These are phyloP conservation scores for Cocos nucifera DNA, from an alignment of 176 grass and related monocot species.

Conservation along the genomic window DNA sequence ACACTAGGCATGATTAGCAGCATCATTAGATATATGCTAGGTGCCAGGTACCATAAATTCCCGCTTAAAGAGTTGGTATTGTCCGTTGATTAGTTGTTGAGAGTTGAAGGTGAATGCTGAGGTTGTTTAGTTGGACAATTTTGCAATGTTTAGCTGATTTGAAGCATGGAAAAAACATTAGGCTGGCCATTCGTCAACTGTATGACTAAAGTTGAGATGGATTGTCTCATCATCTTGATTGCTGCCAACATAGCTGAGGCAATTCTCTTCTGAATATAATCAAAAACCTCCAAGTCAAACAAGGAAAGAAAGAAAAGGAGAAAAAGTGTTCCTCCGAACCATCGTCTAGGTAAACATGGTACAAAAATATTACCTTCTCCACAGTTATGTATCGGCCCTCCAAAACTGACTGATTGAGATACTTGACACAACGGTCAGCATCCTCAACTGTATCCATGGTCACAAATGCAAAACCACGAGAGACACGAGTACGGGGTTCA, in stretches of 20 bases:
- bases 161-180: conserved; percentile 18
- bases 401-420: conserved; percentile 68
- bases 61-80: conserved; percentile 16
- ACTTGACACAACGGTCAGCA: conserved; percentile 61
- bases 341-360: neutral
- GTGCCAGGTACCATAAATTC: conserved; percentile 15
- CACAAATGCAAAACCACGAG: conserved; percentile 90
- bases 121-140: conserved; percentile 20
- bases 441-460: conserved; percentile 64
- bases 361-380: conserved; percentile 54
- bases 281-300: conserved; percentile 7
- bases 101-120: conserved; percentile 19
- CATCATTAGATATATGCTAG: conserved; percentile 12
- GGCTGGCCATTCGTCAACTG: conserved; percentile 27
- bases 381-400: conserved; percentile 88
- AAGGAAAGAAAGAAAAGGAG: conserved; percentile 5
- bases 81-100: conserved; percentile 23
- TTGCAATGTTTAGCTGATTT: conserved; percentile 14
- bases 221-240: conserved; percentile 17
- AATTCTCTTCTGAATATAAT: conserved; percentile 20
- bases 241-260: conserved; percentile 22
- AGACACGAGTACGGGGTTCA: conserved; percentile 79
- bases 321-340: neutral
- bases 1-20: neutral
- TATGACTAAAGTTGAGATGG: conserved; percentile 6